Base-by-base conservation (phyloP, 2,329 filamentous ascomycete species). In the Macroventuria anomochaeta region DNA sequence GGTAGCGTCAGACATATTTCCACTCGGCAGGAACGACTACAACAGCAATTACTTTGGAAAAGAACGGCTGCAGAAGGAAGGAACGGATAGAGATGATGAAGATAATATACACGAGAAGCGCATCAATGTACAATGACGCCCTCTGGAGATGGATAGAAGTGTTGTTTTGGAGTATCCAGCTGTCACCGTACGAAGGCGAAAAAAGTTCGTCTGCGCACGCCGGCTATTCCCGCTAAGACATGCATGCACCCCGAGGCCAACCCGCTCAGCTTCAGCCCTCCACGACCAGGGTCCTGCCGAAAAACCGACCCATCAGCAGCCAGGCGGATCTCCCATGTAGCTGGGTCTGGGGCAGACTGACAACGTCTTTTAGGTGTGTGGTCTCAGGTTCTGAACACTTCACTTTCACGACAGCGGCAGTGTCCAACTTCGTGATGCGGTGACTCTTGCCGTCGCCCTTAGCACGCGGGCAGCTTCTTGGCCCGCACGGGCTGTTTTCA, bases 121-220 rank as follows among this genome's bases (percentile, higher is more conserved):
- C 67, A 71, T 70, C 68, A 70, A 70, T 65, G 62, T 66, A 66
- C 70, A 71, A 67, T 64, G 64, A 57, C 60, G 56, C 49, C 54
- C 58, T 59, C 41, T 53, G 59, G 49, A 50, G 58, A 36, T 59
- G 63, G 41, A 50, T 51, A 28, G 29, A 41, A n/a, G n/a, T n/a
- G 47, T 40, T 37, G 51, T 17, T 18, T 34, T 18, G 6, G 25
- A 29, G 38, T 18, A 15, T 28, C 20, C 13, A 39, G 51, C 51
- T 33, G 51, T 48, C 43, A 38, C 38, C 42, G 12, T 39, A n/a
- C 39, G 38, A 31, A 32, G 29, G 42, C 51, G 38, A 43, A 54
- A 54, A 54, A 54, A 54, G 39, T 54, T 54, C 51, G 29, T 32
- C 44, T 31, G 18, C 21, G 26, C 25, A 49, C 40, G 28, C 42